Base-by-base conservation (phyloP, 2,329 filamentous ascomycete species). In the Fusarium odoratissimum region DNA sequence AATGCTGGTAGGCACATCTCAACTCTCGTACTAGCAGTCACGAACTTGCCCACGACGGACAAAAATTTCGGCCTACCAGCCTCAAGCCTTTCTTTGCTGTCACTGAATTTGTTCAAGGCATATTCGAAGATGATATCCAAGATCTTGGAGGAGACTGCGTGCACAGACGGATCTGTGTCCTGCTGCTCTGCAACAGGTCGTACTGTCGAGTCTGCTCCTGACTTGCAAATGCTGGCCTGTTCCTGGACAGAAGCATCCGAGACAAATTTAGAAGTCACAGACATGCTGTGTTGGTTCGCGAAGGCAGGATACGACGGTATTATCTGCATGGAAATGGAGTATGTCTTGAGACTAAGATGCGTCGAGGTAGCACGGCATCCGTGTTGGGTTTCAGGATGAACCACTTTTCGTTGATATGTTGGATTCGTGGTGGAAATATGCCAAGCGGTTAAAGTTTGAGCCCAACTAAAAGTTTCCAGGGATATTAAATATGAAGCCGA, bases 1-100 rank as follows among this genome's bases (percentile, higher is more conserved):
- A 80, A 80, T 5, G 78, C 78, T 0, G 79, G 79, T 3, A 80
- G 69, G 21, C 79, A 79, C 51, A 75, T 71, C 23, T 65, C 62
- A 8, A 65, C 40, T 8, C 33, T 61, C 4, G 28, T n/a, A 4
- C 35, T 14, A 5, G 28, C 9, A 23, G 35, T 23, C 17, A 65
- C 35, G 23, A 65, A 65, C 6, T 46, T 41, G 19, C 19, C 28
- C 0, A 65, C 4, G 1, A 65, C 23, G 5, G 60, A 7, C 12
- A 46, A 4, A 14, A 64, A 65, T 35, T 41, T 65, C 6, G 46
- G 62, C 2, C 46, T 55, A 14, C 60, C 60, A 3, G 46, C 30
- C 35, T 56, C 62, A 1, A 65, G 62, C 7, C 60, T 55, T 16
- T 57, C 21, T 25, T 46, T n/a, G 17, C 60, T 65, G 23, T 65